Conservation (phyloP, 208 protist genomes). For the Novymonas esmeraldas region DNA sequence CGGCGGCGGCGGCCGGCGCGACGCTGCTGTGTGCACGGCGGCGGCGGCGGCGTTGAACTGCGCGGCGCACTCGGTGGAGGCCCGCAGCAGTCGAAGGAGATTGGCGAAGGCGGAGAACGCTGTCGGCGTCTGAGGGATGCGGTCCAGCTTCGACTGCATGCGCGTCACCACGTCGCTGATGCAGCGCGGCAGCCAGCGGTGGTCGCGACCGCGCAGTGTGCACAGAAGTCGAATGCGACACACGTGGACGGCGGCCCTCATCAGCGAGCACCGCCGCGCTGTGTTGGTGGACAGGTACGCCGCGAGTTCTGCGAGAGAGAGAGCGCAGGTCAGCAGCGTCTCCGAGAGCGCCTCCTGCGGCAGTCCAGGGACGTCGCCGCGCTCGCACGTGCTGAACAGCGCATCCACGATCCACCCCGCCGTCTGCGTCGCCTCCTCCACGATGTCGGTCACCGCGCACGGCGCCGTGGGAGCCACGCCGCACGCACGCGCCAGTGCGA, state of each 20-base stretch:
- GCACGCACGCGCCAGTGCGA: conserved; percentile 17
- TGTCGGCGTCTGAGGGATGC: conserved; percentile 10
- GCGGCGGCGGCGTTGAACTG: conserved; percentile 5
- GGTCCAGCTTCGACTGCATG: conserved; percentile 20
- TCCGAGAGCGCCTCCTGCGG: conserved; percentile 2
- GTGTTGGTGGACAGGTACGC: conserved; percentile 27
- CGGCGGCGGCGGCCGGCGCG: not conserved
- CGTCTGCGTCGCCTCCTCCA: conserved; percentile 11
- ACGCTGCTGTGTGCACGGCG: not conserved
- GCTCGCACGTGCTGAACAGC: conserved; percentile 8
- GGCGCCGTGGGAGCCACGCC: not conserved
- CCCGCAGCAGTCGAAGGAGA: conserved; percentile 17
- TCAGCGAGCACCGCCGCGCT: conserved; percentile 18
- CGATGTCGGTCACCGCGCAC: conserved; percentile 4
- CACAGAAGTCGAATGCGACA: conserved; percentile 16
- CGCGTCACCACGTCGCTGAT: conserved; percentile 16
- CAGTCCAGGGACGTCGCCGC: conserved; percentile 5
- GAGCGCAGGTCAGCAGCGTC: conserved; percentile 22
- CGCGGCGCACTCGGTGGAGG: not conserved
- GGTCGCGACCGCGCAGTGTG: not conserved
- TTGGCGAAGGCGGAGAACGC: conserved; percentile 17
- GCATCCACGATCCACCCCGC: conserved; percentile 14
- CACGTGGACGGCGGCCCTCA: conserved; percentile 19
- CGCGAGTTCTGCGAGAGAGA: conserved; percentile 24
- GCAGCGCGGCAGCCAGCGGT: conserved; percentile 21